Evolutionary conservation across 306 rosid genomes (phyloP).

Genomic region (Malus fusca): DNA sequence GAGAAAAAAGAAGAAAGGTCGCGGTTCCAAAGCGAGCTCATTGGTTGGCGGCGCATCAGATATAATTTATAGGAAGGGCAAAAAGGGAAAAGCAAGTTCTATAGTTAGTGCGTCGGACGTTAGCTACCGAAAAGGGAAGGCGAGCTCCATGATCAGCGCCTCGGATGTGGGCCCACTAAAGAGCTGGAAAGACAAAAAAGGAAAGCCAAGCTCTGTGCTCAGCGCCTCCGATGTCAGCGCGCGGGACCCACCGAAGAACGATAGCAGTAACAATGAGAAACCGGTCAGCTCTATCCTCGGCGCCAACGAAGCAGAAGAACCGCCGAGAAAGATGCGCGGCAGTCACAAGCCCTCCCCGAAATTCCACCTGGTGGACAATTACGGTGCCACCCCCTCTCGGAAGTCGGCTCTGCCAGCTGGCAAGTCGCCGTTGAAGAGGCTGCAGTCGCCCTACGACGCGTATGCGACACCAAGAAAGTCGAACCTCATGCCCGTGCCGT

Average conservation of each 20-base stretch:
- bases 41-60: conserved; percentile 27
- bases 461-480: conserved; percentile 57
- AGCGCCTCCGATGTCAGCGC: conserved; percentile 10
- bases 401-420: conserved; percentile 18
- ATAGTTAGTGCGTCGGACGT: conserved; percentile 21
- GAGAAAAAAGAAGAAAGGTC: conserved; percentile 14
- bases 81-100: conserved; percentile 7
- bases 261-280: background rate
- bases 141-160: conserved; percentile 3
- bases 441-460: conserved; percentile 17
- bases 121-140: conserved; percentile 2
- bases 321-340: background rate
- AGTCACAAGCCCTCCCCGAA: conserved; percentile 1
- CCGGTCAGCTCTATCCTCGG: background rate
- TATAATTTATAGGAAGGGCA: conserved; percentile 6
- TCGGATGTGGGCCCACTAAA: conserved; percentile 11
- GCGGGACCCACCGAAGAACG: background rate
- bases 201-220: background rate
- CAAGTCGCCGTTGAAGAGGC: conserved; percentile 15
- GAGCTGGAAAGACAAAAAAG: background rate
- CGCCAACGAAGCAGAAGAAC: background rate
- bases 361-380: background rate
- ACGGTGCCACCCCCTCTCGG: background rate
- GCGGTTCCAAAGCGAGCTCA: conserved; percentile 28
- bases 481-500: conserved; percentile 16